Conservation (phyloP, 2,329 filamentous ascomycete species). For the Claviceps africana region DNA sequence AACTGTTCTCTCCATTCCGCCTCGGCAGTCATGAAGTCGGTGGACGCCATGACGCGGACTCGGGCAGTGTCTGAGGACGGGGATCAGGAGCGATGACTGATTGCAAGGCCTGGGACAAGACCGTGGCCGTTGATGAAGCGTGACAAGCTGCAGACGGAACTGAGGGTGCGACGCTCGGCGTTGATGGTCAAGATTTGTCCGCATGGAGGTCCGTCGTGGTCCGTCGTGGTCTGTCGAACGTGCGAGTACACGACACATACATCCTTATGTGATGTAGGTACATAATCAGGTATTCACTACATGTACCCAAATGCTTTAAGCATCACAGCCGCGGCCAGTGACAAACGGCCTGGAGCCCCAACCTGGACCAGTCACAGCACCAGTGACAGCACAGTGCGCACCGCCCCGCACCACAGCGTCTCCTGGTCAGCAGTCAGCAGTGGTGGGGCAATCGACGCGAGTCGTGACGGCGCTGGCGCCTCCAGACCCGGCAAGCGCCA, state of each 20-base stretch:
- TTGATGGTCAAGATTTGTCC: background rate
- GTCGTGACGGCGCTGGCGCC: background rate
- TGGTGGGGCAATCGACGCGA: background rate
- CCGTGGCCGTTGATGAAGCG: background rate
- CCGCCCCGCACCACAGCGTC: too few relatives aligned
- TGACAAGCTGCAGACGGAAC: background rate
- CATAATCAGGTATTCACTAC: too few relatives aligned
- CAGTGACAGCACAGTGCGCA: too few relatives aligned
- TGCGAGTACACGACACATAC: too few relatives aligned
- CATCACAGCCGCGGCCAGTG: too few relatives aligned
- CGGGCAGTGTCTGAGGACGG: background rate
- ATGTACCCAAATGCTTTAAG: too few relatives aligned
- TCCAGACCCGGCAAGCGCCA: background rate
- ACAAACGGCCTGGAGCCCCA: too few relatives aligned
- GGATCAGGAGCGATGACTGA: background rate
- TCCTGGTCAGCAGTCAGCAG: too few relatives aligned
- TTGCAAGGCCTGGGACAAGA: background rate
- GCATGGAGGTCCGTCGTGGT: background rate
- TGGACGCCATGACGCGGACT: conserved; percentile 18
- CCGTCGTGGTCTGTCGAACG: too few relatives aligned
- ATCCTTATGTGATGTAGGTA: too few relatives aligned
- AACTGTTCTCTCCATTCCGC: conserved; percentile 75
- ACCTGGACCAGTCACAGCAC: too few relatives aligned
- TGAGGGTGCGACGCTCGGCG: background rate
- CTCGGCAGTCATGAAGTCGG: conserved; percentile 27